A percentile compares a stretch with the other conserved stretches of the same genome.
These are phyloP conservation scores for Aspergillus ochraceus DNA, from an alignment of 2,329 filamentous ascomycete species.

Conservation along the genomic window DNA sequence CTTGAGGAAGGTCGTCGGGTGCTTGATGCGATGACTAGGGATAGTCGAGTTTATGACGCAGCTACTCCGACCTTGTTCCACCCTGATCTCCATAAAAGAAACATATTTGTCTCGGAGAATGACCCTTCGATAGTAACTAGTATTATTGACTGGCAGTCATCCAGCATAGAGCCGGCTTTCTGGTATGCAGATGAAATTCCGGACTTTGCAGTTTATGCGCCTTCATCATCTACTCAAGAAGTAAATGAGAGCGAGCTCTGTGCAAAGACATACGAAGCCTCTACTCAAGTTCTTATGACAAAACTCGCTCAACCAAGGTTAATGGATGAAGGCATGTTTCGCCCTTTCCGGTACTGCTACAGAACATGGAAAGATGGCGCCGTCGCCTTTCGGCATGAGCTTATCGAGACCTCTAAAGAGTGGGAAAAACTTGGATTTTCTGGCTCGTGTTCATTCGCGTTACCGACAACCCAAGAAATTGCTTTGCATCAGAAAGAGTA, in stretches of 20 bases:
- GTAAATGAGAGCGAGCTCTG: conserved; percentile 26
- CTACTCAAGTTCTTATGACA: conserved; percentile 29
- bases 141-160: conserved; percentile 47
- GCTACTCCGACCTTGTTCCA: conserved; percentile 38
- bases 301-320: conserved; percentile 32
- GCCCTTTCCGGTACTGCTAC: conserved; percentile 43
- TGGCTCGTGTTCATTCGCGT: conserved; percentile 32
- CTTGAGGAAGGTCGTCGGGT: conserved; percentile 30
- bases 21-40: conserved; percentile 29
- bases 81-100: conserved; percentile 43
- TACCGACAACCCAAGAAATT: conserved; percentile 28
- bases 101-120: conserved; percentile 44
- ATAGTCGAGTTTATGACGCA: conserved; percentile 27
- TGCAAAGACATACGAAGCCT: conserved; percentile 34
- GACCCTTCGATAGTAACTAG: conserved; percentile 38
- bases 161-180: conserved; percentile 42
- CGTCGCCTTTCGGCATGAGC: conserved; percentile 39
- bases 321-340: conserved; percentile 38
- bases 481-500: conserved; percentile 31
- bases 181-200: conserved; percentile 40
- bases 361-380: conserved; percentile 44
- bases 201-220: conserved; percentile 36
- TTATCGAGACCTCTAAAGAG: conserved; percentile 39
- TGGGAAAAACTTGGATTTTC: conserved; percentile 43
- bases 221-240: too few species aligned